Base-by-base conservation (phyloP, 306 rosid genomes). In the Rubus idaeus region DNA sequence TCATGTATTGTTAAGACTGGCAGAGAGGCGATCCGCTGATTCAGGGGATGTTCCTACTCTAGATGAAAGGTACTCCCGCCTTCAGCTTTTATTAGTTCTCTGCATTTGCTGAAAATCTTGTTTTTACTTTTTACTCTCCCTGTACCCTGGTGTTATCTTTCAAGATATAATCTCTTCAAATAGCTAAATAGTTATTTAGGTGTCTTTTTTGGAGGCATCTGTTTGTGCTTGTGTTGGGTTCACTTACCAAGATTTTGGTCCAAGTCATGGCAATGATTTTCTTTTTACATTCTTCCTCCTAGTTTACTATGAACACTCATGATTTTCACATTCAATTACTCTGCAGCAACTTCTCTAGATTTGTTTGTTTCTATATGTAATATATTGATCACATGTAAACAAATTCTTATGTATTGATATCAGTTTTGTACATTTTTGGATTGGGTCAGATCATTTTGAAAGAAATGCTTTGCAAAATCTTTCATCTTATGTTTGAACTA, bases 1-100 rank as follows among this genome's bases (percentile, higher is more conserved):
- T 85, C 96, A 88, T 76, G 90, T 93, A 39, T 82, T 95, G 88
- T 80, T 91, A 58, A 83, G 96, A 82, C 78, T 95, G 77, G 98
- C 98, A 56, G 96, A 91, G 78, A 89, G 94, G 74, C 98, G 97
- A 53, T 84, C 95, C 41, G 63, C 64, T 71, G 96, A 87, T 61
- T 83, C 85, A 4, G 90, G 83, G 71, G 89, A 86, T 83, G 83
- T 81, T 81, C 97, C 88, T 77, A 79, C 96, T 76, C 88, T 92
- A 44, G 98, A 95, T 65, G 90, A 92, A 67, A 92, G 99, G 99
- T 63, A 58, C 71, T 55, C 62, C 58, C 75, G 64, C 64, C 26
- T 45, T 74, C 68, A 52, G 21, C 73, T 13, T 77, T 63, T 74
- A 26, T 58, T 49, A 11, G 78, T 67, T 60, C 26, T 57, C 55